A percentile compares a stretch with the other conserved stretches of the same genome.
These are phyloP conservation scores for Polygonum aviculare DNA, from an alignment of 148 eudicot species.

Conservation along the genomic window DNA sequence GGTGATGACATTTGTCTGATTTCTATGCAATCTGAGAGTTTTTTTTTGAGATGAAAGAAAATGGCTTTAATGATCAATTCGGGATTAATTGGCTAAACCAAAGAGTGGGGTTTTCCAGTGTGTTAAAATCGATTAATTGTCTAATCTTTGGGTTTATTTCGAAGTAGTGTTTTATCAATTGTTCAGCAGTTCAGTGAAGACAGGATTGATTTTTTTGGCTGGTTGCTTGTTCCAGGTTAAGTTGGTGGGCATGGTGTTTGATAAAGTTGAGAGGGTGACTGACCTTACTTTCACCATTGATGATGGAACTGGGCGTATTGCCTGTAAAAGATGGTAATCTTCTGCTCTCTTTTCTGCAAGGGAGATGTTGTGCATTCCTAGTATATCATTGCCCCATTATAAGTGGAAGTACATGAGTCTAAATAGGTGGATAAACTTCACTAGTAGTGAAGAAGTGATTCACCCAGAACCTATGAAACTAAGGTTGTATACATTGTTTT, in stretches of 20 bases:
- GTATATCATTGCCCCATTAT: not conserved
- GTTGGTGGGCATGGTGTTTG: constrained; percentile 42
- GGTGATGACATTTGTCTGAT: no score
- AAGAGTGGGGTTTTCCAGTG: not conserved
- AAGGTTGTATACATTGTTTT: not conserved
- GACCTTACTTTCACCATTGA: constrained; percentile 47
- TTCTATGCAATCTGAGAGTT: not conserved
- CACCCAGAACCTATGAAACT: not conserved
- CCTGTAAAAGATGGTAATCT: constrained; percentile 51
- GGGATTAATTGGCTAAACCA: not conserved
- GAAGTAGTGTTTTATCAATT: not conserved
- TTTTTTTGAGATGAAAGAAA: not conserved
- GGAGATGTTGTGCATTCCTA: not conserved
- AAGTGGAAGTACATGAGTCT: not conserved
- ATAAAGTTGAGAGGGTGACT: constrained; percentile 37
- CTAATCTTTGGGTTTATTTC: not conserved
- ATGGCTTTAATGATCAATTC: not conserved
- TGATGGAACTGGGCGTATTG: constrained; percentile 59
- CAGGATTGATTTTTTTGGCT: not conserved
- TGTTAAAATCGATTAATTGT: not conserved
- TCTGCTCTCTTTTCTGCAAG: not conserved
- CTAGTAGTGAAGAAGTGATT: not conserved
- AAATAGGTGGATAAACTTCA: no score
- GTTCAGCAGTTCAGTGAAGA: not conserved
- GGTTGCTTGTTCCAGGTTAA: constrained; percentile 34